These are phyloP conservation scores for Lachnellula cervina DNA, from an alignment of 2,329 filamentous ascomycete genomes.

Conservation along the genomic window DNA sequence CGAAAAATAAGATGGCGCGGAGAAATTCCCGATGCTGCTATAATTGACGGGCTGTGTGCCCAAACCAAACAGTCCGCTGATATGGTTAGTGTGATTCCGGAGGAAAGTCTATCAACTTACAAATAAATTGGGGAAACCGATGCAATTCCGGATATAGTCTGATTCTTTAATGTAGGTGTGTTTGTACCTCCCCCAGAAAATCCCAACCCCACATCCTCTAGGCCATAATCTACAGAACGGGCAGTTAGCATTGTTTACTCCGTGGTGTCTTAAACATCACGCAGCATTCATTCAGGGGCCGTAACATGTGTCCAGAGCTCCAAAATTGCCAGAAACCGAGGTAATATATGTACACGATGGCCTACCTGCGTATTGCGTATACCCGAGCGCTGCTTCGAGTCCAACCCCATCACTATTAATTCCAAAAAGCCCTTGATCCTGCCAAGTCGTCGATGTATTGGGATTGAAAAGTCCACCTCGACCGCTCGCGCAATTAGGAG, in stretches of 20 bases:
- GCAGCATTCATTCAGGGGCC: too few species aligned
- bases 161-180: slow-evolving; percentile 22
- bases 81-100: slow-evolving; percentile 1
- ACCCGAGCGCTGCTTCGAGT: slow-evolving; percentile 37
- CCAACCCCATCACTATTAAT: slow-evolving; percentile 36
- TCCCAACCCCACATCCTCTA: slow-evolving; percentile 18
- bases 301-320: too few species aligned
- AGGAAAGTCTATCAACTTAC: slow-evolving; percentile 20
- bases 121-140: slow-evolving; percentile 35
- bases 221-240: slow-evolving; percentile 9
- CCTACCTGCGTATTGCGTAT: slow-evolving; percentile 23
- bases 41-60: slow-evolving; percentile 37
- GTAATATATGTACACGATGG: too few species aligned
- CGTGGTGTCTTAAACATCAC: too few species aligned
- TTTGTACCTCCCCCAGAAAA: slow-evolving; percentile 9
- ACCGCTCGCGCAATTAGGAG: slow-evolving; percentile 34
- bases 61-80: slow-evolving; percentile 37
- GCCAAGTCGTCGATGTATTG: slow-evolving; percentile 52
- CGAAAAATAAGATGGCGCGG: slow-evolving; percentile 34
- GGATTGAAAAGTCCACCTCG: slow-evolving; percentile 56
- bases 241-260: too few species aligned
- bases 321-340: too few species aligned
- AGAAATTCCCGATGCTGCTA: slow-evolving; percentile 33
- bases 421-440: slow-evolving; percentile 30
- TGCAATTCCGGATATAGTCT: slow-evolving; percentile 26